Conservation (phyloP, 78 protist species). For the Chrysochromulina parva region DNA sequence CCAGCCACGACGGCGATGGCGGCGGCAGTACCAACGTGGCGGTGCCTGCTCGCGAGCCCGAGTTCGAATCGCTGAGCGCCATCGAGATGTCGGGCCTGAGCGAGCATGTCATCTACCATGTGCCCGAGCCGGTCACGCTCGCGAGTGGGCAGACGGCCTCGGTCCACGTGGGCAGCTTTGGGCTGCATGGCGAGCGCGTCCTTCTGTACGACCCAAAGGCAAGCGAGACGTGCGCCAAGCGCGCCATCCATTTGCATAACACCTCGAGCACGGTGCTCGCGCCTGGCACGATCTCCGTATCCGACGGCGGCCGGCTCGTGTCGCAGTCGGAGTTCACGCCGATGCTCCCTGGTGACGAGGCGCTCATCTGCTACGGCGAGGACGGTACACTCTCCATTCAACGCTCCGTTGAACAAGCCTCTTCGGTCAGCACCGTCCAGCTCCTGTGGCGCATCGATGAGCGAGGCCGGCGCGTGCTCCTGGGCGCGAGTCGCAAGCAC, state of each 20-base stretch:
- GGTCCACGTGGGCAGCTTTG: neutral
- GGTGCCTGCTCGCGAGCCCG: neutral
- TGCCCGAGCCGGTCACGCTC: neutral
- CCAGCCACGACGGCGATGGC: neutral
- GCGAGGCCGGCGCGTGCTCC: neutral
- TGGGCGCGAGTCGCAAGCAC: neutral
- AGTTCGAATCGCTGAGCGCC: neutral
- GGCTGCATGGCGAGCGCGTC: neutral
- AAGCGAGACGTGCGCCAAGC: neutral
- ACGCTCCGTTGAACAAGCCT: neutral
- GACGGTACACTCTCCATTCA: neutral
- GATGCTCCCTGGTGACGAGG: conserved; percentile 39
- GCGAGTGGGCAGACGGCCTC: neutral
- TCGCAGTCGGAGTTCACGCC: neutral
- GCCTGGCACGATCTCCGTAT: neutral
- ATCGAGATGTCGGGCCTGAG: neutral
- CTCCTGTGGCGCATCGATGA: too few relatives aligned
- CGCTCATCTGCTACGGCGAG: conserved; percentile 6
- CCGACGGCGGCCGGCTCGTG: neutral
- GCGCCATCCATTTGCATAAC: neutral
- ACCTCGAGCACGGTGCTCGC: neutral
- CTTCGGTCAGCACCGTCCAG: neutral
- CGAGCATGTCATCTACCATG: neutral
- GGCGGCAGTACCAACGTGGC: neutral
- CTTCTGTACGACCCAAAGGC: conserved; percentile 12